Evolutionary conservation across 1,139 yeast genomes (phyloP).

Genomic region (Eremothecium coryli): DNA sequence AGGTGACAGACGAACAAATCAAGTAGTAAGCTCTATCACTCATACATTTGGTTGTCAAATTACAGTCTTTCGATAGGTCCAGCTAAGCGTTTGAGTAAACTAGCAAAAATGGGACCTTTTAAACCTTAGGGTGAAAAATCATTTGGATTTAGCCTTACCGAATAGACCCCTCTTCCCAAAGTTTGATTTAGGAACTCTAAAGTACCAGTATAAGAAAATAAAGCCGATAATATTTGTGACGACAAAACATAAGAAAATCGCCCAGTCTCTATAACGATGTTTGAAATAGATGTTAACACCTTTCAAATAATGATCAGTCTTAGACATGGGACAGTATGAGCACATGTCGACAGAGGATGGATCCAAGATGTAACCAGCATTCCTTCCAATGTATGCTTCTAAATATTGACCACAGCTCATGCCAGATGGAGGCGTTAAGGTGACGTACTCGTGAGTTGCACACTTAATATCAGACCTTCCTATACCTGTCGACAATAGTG

Average conservation of each 20-base stretch:
- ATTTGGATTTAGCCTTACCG: no score
- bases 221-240: slow-evolving; percentile 20
- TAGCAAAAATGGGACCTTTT: no score
- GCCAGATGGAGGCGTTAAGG: slow-evolving; percentile 39
- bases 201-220: slow-evolving; percentile 36
- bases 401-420: slow-evolving; percentile 39
- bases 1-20: no score
- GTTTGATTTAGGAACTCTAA: slow-evolving; percentile 36
- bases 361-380: slow-evolving; percentile 35
- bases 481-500: slow-evolving; percentile 6
- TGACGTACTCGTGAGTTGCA: slow-evolving; percentile 6
- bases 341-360: slow-evolving; percentile 35
- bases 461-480: slow-evolving; percentile 6
- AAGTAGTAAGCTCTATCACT: no score
- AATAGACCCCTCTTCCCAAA: no score
- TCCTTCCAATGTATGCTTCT: slow-evolving; percentile 31
- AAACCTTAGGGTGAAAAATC: no score
- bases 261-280: slow-evolving; percentile 52
- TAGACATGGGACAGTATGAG: slow-evolving; percentile 36
- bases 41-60: no score
- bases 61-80: no score
- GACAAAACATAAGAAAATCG: slow-evolving; percentile 30
- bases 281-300: slow-evolving; percentile 35
- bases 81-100: no score
- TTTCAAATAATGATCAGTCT: slow-evolving; percentile 36